Evolutionary conservation across 306 rosid species (phyloP).

Genomic region (Cucumis hystrix): DNA sequence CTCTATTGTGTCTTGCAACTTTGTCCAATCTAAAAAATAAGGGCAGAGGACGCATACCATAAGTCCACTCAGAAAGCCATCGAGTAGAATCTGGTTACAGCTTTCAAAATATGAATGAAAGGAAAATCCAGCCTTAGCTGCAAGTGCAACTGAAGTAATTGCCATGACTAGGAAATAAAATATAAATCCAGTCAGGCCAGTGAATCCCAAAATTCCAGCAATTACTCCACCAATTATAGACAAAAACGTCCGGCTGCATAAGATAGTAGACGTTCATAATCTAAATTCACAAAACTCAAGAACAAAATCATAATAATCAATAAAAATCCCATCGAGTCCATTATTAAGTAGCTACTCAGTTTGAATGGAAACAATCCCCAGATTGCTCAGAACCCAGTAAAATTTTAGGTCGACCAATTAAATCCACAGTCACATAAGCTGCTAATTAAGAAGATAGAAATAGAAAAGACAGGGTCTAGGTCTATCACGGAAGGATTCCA

Average conservation of each 20-base stretch:
- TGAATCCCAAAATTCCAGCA: slow-evolving; percentile 91
- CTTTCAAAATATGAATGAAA: slow-evolving; percentile 48
- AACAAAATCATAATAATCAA: background rate
- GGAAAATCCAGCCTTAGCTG: slow-evolving; percentile 57
- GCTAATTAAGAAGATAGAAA: background rate
- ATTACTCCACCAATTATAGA: slow-evolving; percentile 85
- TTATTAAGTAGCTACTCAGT: background rate
- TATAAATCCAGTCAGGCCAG: slow-evolving; percentile 68
- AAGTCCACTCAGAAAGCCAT: slow-evolving; percentile 66
- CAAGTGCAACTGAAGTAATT: slow-evolving; percentile 52
- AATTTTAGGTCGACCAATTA: background rate
- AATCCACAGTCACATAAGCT: background rate
- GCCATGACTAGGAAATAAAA: slow-evolving; percentile 71
- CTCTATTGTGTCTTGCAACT: background rate
- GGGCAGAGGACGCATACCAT: slow-evolving; percentile 32
- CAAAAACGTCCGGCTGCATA: slow-evolving; percentile 89
- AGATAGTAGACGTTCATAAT: background rate
- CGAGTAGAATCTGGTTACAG: slow-evolving; percentile 55
- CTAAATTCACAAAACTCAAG: background rate
- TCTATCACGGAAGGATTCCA: background rate
- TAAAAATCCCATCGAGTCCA: background rate
- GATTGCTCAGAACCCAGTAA: background rate
- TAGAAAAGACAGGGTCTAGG: too few relatives aligned
- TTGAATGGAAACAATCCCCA: background rate
- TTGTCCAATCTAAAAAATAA: background rate